phyloP scores from a whole-genome alignment of 1,284 basidiomycete species.

The Fistulinella cinereoalba region DNA sequence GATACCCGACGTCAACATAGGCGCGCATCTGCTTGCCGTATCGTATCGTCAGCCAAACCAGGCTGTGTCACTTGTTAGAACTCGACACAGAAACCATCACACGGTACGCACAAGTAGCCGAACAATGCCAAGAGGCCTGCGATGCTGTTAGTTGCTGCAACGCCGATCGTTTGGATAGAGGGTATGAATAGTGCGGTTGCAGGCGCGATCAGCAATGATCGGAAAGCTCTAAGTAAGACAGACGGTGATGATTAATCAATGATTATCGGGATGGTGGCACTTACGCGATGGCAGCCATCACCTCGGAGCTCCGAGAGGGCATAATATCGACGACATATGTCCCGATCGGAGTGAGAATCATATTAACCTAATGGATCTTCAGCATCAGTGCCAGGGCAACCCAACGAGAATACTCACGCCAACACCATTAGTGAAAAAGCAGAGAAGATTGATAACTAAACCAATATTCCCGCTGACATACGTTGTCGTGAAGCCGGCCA shows the following conservation, averaged over 20 bases:
- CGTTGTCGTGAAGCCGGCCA: constrained; percentile 20
- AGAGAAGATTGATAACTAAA: constrained; percentile 40
- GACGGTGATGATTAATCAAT: neutral
- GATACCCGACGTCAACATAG: constrained; percentile 46
- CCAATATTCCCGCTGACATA: constrained; percentile 42
- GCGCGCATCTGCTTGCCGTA: constrained; percentile 48
- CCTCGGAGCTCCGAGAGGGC: constrained; percentile 52
- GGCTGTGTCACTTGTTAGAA: constrained; percentile 25
- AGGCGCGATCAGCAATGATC: constrained; percentile 38
- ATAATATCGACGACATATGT: constrained; percentile 59
- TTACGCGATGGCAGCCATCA: constrained; percentile 44
- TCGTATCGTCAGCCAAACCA: constrained; percentile 41
- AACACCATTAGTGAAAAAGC: constrained; percentile 48
- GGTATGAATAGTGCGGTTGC: constrained; percentile 32
- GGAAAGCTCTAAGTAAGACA: constrained; percentile 35
- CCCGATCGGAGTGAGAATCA: constrained; percentile 49
- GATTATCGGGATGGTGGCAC: neutral
- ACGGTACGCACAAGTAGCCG: constrained; percentile 42
- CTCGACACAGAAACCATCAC: neutral
- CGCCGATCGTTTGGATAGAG: constrained; percentile 50
- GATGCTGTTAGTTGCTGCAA: constrained; percentile 50
- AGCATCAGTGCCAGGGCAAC: neutral
- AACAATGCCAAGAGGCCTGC: constrained; percentile 42
- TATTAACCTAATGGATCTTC: constrained; percentile 35
- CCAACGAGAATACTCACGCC: constrained; percentile 38